Evolutionary conservation across 2,329 filamentous ascomycete genomes (phyloP).

Genomic region (Aspergillus puulaauensis): DNA sequence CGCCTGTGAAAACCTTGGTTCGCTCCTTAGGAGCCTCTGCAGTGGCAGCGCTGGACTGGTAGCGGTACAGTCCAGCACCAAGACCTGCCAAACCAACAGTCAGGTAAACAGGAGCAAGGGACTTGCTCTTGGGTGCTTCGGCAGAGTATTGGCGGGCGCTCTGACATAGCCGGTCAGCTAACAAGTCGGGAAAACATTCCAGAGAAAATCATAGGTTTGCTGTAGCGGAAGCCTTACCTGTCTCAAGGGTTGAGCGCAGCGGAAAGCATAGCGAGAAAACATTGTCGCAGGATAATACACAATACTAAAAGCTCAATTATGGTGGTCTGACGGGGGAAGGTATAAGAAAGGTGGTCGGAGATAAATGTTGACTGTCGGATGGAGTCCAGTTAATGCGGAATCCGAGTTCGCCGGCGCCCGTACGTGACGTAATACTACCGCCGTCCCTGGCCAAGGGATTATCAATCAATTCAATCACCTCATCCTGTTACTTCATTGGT

Average conservation of each 20-base stretch:
- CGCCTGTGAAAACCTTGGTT: constrained; percentile 68
- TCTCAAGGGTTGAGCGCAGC: constrained; percentile 64
- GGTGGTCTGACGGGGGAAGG: constrained; percentile 8
- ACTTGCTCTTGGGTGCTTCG: constrained; percentile 51
- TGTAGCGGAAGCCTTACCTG: constrained; percentile 51
- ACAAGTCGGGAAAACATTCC: not conserved
- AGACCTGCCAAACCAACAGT: constrained; percentile 39
- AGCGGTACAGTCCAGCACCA: constrained; percentile 60
- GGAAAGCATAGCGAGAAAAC: constrained; percentile 66
- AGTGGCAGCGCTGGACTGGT: constrained; percentile 32
- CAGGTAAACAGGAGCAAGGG: constrained; percentile 59
- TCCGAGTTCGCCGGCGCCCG: constrained; percentile 2
- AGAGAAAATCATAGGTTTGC: not conserved
- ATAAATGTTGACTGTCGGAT: not conserved
- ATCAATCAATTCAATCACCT: constrained; percentile 7
- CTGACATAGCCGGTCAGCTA: constrained; percentile 38
- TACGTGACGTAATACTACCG: constrained; percentile 3
- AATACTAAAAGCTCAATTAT: constrained; percentile 17
- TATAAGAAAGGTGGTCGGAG: not conserved
- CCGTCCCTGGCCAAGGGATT: constrained; percentile 4
- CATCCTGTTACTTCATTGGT: not conserved
- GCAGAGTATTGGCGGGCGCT: constrained; percentile 74
- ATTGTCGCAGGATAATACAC: constrained; percentile 48
- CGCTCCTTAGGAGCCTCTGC: constrained; percentile 36
- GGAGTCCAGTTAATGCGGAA: constrained; percentile 5